Evolutionary conservation across 176 grass and related monocot genomes (phyloP).

Genomic region (Avena eriantha): DNA sequence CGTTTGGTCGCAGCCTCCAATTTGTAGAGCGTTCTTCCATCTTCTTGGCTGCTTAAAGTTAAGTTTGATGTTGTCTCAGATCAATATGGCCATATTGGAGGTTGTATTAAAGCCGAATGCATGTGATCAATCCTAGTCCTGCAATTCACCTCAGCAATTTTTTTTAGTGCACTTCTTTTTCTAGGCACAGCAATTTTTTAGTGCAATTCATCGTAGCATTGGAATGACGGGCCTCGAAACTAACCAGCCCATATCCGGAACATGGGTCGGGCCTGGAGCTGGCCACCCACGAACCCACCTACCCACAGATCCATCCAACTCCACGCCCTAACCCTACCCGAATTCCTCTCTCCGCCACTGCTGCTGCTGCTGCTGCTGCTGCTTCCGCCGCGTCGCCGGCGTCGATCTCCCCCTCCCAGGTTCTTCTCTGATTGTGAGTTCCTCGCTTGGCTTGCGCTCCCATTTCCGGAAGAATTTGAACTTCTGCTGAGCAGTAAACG

Average conservation of each 20-base stretch:
- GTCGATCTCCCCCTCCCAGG: not conserved
- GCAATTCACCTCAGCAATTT: no score
- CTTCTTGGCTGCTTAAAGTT: no score
- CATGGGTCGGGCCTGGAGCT: constrained; percentile 18
- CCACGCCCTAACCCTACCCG: constrained; percentile 38
- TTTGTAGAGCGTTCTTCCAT: no score
- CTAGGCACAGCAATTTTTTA: no score
- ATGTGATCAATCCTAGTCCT: no score
- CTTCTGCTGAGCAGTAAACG: constrained; percentile 6
- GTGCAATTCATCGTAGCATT: no score
- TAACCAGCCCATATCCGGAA: not conserved
- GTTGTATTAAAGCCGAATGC: no score
- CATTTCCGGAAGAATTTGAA: not conserved
- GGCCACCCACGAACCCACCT: constrained; percentile 2
- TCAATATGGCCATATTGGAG: no score
- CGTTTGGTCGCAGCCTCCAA: no score
- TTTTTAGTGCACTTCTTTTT: no score
- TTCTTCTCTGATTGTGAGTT: no score
- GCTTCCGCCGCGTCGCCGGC: not conserved
- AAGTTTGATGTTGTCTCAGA: no score
- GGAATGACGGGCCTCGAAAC: not conserved
- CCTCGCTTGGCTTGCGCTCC: not conserved
- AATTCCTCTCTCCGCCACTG: not conserved
- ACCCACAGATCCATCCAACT: constrained; percentile 31
- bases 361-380: not conserved